These are phyloP conservation scores for Aurantiochytrium sp. DNA, from an alignment of 108 stramenopile genomes.

Conservation along the genomic window DNA sequence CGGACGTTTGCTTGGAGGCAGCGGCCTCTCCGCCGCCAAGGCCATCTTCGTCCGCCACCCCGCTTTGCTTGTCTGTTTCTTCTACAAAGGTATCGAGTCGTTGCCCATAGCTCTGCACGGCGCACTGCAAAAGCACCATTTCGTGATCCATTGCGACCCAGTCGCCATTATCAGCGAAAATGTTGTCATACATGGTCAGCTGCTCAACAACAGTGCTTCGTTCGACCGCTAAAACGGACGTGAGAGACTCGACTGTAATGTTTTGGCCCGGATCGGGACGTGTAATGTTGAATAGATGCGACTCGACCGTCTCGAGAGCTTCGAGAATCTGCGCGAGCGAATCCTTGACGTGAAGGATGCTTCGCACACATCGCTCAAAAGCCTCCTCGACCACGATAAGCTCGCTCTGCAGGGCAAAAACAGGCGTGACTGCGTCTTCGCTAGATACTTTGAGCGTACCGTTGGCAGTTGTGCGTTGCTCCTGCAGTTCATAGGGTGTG, in stretches of 20 bases:
- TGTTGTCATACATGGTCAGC: background rate
- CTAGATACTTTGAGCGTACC: background rate
- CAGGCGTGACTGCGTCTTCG: background rate
- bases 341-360: background rate
- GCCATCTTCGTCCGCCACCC: background rate
- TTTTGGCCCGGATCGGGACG: background rate
- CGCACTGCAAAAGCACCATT: background rate
- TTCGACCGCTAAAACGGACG: conserved; percentile 1
- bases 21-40: background rate
- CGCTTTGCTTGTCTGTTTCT: background rate
- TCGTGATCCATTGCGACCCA: background rate
- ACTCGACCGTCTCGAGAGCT: background rate
- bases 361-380: background rate
- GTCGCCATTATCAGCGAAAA: background rate
- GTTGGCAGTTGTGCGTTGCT: background rate
- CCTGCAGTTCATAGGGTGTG: background rate
- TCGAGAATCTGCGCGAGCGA: background rate
- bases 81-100: background rate
- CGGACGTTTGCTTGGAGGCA: background rate
- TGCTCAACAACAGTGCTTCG: background rate
- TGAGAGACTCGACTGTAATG: background rate
- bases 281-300: background rate
- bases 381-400: background rate
- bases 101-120: background rate
- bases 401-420: background rate